Percentiles rank a stretch among this genome's conserved stretches.
phyloP scores from a whole-genome alignment of 257 asterid species.

The Fraxinus anomala region DNA sequence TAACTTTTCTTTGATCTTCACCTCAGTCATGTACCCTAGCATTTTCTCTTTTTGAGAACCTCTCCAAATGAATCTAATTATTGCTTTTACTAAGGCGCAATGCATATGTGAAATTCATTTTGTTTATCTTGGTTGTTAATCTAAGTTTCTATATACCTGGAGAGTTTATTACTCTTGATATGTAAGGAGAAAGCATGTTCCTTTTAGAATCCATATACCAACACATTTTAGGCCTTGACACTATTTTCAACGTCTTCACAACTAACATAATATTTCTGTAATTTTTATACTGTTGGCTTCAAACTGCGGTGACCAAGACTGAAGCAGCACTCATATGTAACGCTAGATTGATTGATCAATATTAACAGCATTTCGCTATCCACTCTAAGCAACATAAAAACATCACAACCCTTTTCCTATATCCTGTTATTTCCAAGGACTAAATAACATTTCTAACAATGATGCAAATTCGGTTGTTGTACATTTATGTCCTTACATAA shows the following conservation, averaged over 20 bases:
- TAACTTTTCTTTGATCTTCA: not conserved
- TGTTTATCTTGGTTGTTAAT: too few species aligned
- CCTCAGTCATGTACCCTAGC: not conserved
- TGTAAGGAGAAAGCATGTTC: not conserved
- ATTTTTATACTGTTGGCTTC: not conserved
- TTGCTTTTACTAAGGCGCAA: not conserved
- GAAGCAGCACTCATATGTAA: not conserved
- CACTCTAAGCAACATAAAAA: not conserved
- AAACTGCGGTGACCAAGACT: not conserved
- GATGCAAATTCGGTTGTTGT: not conserved
- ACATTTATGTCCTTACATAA: not conserved
- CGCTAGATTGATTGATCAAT: not conserved
- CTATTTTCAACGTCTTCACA: too few species aligned
- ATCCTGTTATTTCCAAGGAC: not conserved
- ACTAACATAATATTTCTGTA: not conserved
- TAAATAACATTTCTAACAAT: not conserved
- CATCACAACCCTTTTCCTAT: not conserved
- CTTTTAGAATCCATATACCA: not conserved
- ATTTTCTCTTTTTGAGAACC: not conserved
- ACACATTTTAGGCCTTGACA: not conserved
- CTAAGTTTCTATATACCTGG: too few species aligned
- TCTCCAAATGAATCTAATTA: not conserved
- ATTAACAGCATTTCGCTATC: not conserved
- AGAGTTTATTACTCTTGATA: too few species aligned
- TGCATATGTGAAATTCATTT: too few species aligned